These are phyloP conservation scores for Rhizodiscina lignyota DNA, from an alignment of 495 filamentous ascomycete species.

Conservation along the genomic window DNA sequence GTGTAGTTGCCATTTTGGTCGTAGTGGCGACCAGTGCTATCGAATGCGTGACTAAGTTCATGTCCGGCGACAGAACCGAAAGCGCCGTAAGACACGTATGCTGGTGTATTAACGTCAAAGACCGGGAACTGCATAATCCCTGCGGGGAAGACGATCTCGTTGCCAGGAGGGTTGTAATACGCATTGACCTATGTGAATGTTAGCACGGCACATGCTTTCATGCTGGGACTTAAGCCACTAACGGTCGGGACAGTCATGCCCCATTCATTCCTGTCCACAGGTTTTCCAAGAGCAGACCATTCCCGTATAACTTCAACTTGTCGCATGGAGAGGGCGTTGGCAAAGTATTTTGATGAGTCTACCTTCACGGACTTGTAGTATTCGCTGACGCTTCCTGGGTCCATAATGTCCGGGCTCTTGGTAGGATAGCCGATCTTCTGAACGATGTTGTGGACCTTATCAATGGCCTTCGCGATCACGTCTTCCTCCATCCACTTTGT, in stretches of 20 bases:
- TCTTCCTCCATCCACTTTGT: slow-evolving; percentile 55
- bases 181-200: slow-evolving; percentile 17
- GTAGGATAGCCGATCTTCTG: slow-evolving; percentile 64
- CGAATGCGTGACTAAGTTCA: slow-evolving; percentile 62
- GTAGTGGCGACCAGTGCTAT: slow-evolving; percentile 49
- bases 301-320: slow-evolving; percentile 28
- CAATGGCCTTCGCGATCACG: slow-evolving; percentile 40
- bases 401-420: slow-evolving; percentile 43
- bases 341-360: slow-evolving; percentile 36
- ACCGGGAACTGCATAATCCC: slow-evolving; percentile 58
- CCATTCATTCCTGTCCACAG: slow-evolving; percentile 46
- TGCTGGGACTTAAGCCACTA: slow-evolving; percentile 17
- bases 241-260: slow-evolving; percentile 43
- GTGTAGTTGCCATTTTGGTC: slow-evolving; percentile 49
- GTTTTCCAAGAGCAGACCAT: slow-evolving; percentile 43
- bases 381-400: slow-evolving; percentile 35
- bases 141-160: slow-evolving; percentile 56
- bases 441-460: slow-evolving; percentile 54
- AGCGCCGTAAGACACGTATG: slow-evolving; percentile 52
- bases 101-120: slow-evolving; percentile 43
- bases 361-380: slow-evolving; percentile 43
- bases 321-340: slow-evolving; percentile 37
- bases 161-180: slow-evolving; percentile 46
- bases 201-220: too few species aligned
- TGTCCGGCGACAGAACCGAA: slow-evolving; percentile 58